These are phyloP conservation scores for Talaromyces nanjingensis DNA, from an alignment of 495 filamentous ascomycete genomes.

Conservation along the genomic window DNA sequence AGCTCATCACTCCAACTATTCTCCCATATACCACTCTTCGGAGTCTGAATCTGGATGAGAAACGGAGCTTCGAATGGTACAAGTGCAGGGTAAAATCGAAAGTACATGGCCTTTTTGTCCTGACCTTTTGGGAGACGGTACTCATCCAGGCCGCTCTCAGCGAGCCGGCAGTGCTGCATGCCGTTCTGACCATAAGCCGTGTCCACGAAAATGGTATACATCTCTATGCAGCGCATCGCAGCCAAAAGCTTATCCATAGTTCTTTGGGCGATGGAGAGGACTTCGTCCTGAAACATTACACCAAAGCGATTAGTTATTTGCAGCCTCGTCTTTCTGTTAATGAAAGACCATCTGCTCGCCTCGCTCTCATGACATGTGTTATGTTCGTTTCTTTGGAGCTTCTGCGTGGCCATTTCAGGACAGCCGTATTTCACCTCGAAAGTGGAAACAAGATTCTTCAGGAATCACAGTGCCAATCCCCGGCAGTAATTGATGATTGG, in stretches of 20 bases:
- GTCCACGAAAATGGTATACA: conserved; percentile 48
- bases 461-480: background rate
- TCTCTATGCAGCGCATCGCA: background rate
- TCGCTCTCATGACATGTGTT: conserved; percentile 30
- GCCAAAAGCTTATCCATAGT: background rate
- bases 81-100: conserved; percentile 49
- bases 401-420: conserved; percentile 36
- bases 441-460: conserved; percentile 15
- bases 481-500: background rate
- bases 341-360: background rate
- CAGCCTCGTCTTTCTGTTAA: background rate
- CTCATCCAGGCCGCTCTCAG: conserved; percentile 53
- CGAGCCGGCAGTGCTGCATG: conserved; percentile 57
- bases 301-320: conserved; percentile 15
- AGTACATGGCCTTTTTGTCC: conserved; percentile 56
- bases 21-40: conserved; percentile 12
- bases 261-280: conserved; percentile 16
- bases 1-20: conserved; percentile 8
- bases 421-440: conserved; percentile 40
- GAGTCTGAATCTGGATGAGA: conserved; percentile 32
- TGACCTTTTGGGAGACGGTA: conserved; percentile 50
- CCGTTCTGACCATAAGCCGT: conserved; percentile 55
- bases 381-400: conserved; percentile 45
- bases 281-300: conserved; percentile 20
- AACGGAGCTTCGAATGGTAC: conserved; percentile 54